A percentile compares a stretch with the other conserved stretches of the same genome.
phyloP scores from a whole-genome alignment of 73 alveolate genomes.

The Paramecium pentaurelia region DNA sequence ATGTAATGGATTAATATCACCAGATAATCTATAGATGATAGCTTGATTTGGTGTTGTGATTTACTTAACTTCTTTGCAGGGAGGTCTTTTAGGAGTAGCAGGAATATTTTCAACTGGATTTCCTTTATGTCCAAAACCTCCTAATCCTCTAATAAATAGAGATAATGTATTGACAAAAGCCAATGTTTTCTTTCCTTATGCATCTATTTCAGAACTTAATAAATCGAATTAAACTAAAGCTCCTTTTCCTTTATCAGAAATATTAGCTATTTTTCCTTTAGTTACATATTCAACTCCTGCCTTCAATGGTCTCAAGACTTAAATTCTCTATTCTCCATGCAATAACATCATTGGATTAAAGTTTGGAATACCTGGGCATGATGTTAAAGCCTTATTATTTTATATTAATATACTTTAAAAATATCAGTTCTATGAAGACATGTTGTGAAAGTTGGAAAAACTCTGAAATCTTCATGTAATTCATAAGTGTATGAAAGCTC shows the following conservation, averaged over 20 bases:
- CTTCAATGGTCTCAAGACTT: conserved; percentile 64
- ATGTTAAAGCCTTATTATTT: conserved; percentile 47
- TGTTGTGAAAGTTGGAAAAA: conserved; percentile 77
- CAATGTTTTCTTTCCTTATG: conserved; percentile 25
- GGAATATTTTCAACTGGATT: conserved; percentile 62
- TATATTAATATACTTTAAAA: background rate
- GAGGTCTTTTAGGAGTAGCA: conserved; percentile 74
- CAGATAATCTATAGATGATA: conserved; percentile 75
- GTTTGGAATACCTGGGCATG: conserved; percentile 83
- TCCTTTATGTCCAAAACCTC: conserved; percentile 83
- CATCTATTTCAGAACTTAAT: conserved; percentile 48
- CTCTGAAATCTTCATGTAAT: conserved; percentile 68
- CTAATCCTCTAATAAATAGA: conserved; percentile 82
- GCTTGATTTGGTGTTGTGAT: conserved; percentile 76
- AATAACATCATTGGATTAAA: conserved; percentile 92
- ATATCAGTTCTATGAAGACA: conserved; percentile 65
- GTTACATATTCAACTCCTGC: conserved; percentile 59
- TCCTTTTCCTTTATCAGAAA: conserved; percentile 84
- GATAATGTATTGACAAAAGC: conserved; percentile 30
- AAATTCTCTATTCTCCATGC: conserved; percentile 86
- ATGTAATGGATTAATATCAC: conserved; percentile 86
- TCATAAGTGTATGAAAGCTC: conserved; percentile 81
- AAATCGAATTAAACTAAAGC: conserved; percentile 66
- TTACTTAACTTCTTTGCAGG: conserved; percentile 67
- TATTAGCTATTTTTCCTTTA: conserved; percentile 65